phyloP scores from a whole-genome alignment of 2,329 filamentous ascomycete genomes.

The Calycina marina region DNA sequence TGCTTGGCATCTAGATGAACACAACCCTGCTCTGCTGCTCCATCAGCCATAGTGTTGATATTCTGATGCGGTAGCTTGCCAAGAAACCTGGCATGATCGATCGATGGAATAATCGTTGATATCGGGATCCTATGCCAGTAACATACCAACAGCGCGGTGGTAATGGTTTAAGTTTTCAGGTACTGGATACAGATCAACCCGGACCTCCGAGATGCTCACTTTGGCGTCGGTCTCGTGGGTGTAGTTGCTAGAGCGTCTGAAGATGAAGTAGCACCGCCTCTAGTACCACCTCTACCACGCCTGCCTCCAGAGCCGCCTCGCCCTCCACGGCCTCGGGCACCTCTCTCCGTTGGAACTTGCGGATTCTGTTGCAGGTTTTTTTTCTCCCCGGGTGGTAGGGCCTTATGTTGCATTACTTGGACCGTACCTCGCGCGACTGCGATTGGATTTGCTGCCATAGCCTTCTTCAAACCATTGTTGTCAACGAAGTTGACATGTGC shows the following conservation, averaged over 20 bases:
- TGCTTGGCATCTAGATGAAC: no score
- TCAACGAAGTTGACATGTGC: slow-evolving; percentile 83
- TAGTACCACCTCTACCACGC: slow-evolving; percentile 12
- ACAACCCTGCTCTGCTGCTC: no score
- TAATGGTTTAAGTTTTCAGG: no score
- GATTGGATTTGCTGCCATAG: slow-evolving; percentile 68
- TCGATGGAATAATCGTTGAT: no score
- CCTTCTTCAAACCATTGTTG: slow-evolving; percentile 56
- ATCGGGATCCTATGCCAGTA: no score
- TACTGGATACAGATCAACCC: no score
- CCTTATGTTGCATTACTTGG: slow-evolving; percentile 72
- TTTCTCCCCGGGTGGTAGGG: slow-evolving; percentile 72
- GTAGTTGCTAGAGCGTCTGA: slow-evolving; percentile 7
- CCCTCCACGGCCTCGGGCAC: slow-evolving; percentile 14
- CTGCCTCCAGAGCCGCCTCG: slow-evolving; percentile 11
- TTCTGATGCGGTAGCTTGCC: no score
- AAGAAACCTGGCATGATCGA: no score
- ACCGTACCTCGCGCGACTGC: slow-evolving; percentile 74
- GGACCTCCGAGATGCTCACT: no score
- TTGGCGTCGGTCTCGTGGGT: slow-evolving; percentile 16
- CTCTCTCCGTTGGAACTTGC: slow-evolving; percentile 8
- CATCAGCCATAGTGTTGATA: no score
- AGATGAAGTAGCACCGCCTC: slow-evolving; percentile 10
- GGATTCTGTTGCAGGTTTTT: slow-evolving; percentile 35
- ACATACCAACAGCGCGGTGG: no score